Evolutionary conservation across 1,284 basidiomycete genomes (phyloP).

Genomic region (Ganoderma sinense): DNA sequence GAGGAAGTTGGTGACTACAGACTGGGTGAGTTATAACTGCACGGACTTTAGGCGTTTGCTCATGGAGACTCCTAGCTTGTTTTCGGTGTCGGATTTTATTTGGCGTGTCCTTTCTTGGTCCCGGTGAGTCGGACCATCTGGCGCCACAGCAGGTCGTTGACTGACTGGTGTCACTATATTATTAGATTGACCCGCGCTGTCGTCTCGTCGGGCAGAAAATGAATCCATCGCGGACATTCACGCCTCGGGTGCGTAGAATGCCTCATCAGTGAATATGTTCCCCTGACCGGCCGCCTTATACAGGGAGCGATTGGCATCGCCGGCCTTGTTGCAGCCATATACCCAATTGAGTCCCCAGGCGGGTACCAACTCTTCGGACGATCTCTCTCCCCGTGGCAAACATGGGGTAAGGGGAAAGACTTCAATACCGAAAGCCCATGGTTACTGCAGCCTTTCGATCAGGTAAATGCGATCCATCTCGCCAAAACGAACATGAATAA

Average conservation of each 20-base stretch:
- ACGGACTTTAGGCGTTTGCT: not conserved
- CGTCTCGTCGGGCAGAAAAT: conserved; percentile 69
- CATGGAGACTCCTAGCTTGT: conserved; percentile 50
- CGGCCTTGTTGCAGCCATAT: conserved; percentile 68
- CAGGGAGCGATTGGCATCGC: conserved; percentile 73
- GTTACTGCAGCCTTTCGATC: conserved; percentile 71
- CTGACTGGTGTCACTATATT: not conserved
- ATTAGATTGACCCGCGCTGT: conserved; percentile 66
- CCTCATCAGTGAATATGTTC: too few relatives aligned
- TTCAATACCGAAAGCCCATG: conserved; percentile 61
- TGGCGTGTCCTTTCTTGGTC: conserved; percentile 67
- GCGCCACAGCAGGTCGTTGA: not conserved
- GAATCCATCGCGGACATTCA: conserved; percentile 70
- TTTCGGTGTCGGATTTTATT: conserved; percentile 68
- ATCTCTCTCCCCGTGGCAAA: conserved; percentile 67
- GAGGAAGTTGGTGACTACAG: conserved; percentile 51
- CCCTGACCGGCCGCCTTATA: not conserved
- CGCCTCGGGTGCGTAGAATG: conserved; percentile 55
- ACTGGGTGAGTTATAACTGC: conserved; percentile 50
- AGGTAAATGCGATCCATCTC: conserved; percentile 45
- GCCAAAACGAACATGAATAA: not conserved
- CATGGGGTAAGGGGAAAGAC: conserved; percentile 61
- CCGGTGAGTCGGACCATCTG: conserved; percentile 47
- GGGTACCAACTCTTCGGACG: conserved; percentile 71
- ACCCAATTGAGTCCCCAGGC: conserved; percentile 71